These are phyloP conservation scores for Blumeria hordei DNA, from an alignment of 2,329 filamentous ascomycete species.

Conservation along the genomic window DNA sequence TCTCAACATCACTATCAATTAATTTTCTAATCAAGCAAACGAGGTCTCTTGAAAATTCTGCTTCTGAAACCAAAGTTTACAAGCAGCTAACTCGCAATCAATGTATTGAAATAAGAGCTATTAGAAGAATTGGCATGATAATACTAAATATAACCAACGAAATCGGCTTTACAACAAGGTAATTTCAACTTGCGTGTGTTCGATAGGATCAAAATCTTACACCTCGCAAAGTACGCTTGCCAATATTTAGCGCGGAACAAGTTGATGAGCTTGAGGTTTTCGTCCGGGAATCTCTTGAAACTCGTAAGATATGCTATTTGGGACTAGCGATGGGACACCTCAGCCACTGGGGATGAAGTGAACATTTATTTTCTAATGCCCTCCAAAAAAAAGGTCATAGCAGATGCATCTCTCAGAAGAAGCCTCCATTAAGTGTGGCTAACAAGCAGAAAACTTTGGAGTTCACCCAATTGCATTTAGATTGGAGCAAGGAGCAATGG, in stretches of 20 bases:
- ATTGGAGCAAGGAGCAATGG: too few relatives aligned
- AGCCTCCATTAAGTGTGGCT: too few relatives aligned
- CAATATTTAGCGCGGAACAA: background rate
- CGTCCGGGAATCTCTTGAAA: background rate
- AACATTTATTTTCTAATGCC: background rate
- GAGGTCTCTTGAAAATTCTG: background rate
- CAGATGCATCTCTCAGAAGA: background rate
- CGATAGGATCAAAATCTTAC: background rate
- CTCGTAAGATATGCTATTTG: background rate
- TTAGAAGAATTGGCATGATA: background rate
- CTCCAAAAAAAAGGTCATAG: background rate
- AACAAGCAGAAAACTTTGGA: too few relatives aligned
- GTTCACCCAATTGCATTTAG: too few relatives aligned
- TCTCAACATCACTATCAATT: background rate
- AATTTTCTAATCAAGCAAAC: background rate
- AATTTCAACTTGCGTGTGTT: background rate
- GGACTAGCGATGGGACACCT: background rate
- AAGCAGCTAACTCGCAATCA: background rate
- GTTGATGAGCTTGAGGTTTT: background rate
- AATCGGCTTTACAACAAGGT: background rate
- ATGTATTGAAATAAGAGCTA: background rate
- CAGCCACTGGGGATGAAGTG: background rate
- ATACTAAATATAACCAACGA: background rate
- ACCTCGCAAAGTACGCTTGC: background rate
- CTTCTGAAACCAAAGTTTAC: background rate